Base-by-base conservation (phyloP, 306 rosid species). In the Quercus bicolor region DNA sequence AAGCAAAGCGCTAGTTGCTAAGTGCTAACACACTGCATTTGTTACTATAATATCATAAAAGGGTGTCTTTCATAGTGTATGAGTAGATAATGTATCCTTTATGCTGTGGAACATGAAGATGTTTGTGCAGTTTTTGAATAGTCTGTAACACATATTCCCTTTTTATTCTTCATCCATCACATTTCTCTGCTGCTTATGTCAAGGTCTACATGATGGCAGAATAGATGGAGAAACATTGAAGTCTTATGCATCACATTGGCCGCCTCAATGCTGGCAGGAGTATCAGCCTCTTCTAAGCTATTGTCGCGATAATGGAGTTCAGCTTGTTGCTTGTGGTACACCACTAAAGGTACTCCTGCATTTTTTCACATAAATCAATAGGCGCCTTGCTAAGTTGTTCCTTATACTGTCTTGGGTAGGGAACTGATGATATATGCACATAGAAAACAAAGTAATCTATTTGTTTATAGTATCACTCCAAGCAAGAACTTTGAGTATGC, bases 201-300 rank as follows among this genome's bases (percentile, higher is more conserved):
- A 76, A 68, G 71, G 66, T 6, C 75, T 74, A 15, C 75, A 8
- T 75, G 62, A 78, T 88, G 71, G 80, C 94, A 91, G 98, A 87
- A 94, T 94, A 74, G 97, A 94, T 76, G 98, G 89, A 75, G 97
- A 90, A 79, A 86, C 94, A 70, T 86, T 94, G 81, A 92, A 90
- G 76, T 75, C 90, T 53, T 80, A 77, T 77, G 74, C 85, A 57
- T 56, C 79, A 19, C 90, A 92, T 78, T 94, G 98, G 98, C 89
- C 98, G 1, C 89, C 90, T 29, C 81, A 87, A 78, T 85, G 95
- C 34, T 94, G 98, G 97, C 90, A 91, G 86, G 98, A 94, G 74
- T 94, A 92, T 76, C 97, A 92, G 82, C 98, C 98, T 77, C 91
- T 91, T 82, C 88, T 94, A 19, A 90, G 82, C 74, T 94, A 85